Evolutionary conservation across 805 yeast genomes (phyloP).

Genomic region (Saturnispora diversa): DNA sequence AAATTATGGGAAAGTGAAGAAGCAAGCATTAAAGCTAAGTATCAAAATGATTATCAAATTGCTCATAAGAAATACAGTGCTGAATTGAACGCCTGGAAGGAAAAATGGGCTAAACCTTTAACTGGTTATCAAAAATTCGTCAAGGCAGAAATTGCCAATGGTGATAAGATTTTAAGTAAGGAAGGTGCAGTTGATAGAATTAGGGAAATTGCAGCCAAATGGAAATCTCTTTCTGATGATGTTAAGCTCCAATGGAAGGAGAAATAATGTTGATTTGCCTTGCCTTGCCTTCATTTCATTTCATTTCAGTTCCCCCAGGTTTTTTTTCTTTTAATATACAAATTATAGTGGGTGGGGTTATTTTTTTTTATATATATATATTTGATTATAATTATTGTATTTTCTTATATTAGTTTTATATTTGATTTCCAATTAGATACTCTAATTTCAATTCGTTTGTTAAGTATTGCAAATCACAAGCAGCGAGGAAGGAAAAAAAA

Average conservation of each 20-base stretch:
- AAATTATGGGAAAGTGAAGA: slow-evolving; percentile 20
- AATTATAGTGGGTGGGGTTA: too few relatives aligned
- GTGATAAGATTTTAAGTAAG: slow-evolving; percentile 12
- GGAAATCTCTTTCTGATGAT: slow-evolving; percentile 19
- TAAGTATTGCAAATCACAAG: too few relatives aligned
- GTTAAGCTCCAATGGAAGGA: slow-evolving; percentile 20
- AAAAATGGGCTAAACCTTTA: slow-evolving; percentile 18
- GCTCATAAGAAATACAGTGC: slow-evolving; percentile 11
- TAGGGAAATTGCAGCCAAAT: slow-evolving; percentile 18
- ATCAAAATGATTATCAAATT: slow-evolving; percentile 6
- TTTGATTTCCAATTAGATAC: too few relatives aligned
- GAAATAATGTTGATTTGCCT: slow-evolving; percentile 6
- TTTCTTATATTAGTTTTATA: too few relatives aligned
- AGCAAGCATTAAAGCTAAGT: slow-evolving; percentile 16
- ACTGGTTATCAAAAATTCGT: slow-evolving; percentile 21
- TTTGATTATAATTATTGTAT: not conserved
- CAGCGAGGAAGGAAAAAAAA: too few relatives aligned
- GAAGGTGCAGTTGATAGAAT: slow-evolving; percentile 15
- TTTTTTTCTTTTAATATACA: not conserved
- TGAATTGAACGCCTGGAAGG: slow-evolving; percentile 21
- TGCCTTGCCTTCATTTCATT: not conserved
- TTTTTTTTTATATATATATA: too few relatives aligned
- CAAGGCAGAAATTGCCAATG: slow-evolving; percentile 14
- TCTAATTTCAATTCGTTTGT: too few relatives aligned
- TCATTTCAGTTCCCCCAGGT: too few relatives aligned